Evolutionary conservation across 257 asterid species (phyloP), one percentile per base, ranked within the genome.

Genomic region (Anisodus acutangulus): DNA sequence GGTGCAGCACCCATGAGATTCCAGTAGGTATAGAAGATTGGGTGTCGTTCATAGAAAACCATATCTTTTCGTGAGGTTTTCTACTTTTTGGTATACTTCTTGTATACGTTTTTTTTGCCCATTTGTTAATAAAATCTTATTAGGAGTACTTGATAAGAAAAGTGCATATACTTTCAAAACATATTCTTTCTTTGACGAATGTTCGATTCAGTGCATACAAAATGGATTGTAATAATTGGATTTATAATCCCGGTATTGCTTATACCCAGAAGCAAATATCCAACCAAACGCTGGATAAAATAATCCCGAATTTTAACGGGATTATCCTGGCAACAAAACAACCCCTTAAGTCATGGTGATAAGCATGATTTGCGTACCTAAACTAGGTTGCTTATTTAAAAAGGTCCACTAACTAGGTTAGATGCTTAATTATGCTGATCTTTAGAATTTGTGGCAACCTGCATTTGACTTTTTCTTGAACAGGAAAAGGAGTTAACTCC

Each of bases 381-480:
- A 72, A 19, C 3, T 47, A 11, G 80, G 59, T 47, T 19, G 19
- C 66, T 17, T 59, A 17, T 59, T 16, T 17, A 17, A 71, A 54
- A 45, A 72, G 60, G 19, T 47, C 19, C 4, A 19, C 9, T 47
- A 5, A 19, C 59, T 19, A 47, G 0, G 41, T 5, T 72, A 47
- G 59, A 19, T 72, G 60, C 80, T 72, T 72, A 19, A n/a, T 37
- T 51, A 72, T 5, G 26, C 43, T 47, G 80, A 66, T 72, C 60
- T 41, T 67, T 10, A 72, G 80, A 72, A 19, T 72, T 72, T 72
- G 80, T 19, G 49, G 74, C 47, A 12, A 35, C 47, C 19, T 67
- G 74, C 74, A 67, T 35, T 67, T 67, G 74, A 15, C 19, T 35
- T 67, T 67, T 35, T 12, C 41, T 68, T 47, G 60, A 16, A n/a